Percentiles rank a stretch among this genome's conserved stretches.
phyloP scores from a whole-genome alignment of 441 rosid genomes.

The Gossypium gossypioides region DNA sequence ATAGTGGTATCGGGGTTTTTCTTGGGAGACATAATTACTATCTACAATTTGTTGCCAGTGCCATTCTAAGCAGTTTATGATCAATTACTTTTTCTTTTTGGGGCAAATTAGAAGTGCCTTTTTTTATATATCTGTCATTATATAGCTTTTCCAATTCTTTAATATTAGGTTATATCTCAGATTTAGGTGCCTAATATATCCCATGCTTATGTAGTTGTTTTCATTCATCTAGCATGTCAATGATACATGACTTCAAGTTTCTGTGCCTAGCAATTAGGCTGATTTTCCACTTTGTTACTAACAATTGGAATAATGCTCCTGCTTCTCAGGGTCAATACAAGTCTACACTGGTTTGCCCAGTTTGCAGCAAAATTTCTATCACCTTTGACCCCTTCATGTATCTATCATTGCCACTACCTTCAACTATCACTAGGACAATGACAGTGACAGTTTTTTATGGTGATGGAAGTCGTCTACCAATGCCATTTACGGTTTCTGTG shows the following conservation, averaged over 20 bases:
- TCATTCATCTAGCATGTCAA: conserved; percentile 4
- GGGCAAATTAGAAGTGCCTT: background rate
- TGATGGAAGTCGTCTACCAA: conserved; percentile 42
- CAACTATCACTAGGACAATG: conserved; percentile 46
- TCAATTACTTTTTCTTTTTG: background rate
- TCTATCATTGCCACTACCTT: conserved; percentile 56
- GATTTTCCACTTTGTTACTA: background rate
- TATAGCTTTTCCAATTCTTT: background rate
- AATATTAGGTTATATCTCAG: background rate
- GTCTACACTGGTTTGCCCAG: conserved; percentile 58
- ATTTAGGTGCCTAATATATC: background rate
- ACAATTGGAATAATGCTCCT: background rate
- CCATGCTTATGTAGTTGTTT: background rate
- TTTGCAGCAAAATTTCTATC: conserved; percentile 54
- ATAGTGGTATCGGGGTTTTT: background rate
- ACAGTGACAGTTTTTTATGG: conserved; percentile 41
- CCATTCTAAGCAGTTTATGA: background rate
- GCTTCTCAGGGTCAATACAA: conserved; percentile 58
- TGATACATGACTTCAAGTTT: background rate
- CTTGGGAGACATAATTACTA: background rate
- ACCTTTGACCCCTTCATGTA: conserved; percentile 73
- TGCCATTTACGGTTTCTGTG: conserved; percentile 46
- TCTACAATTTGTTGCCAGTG: background rate
- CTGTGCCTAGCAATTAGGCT: background rate
- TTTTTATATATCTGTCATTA: background rate